phyloP scores from a whole-genome alignment of 495 filamentous ascomycete genomes.

The Polyplosphaeria fusca region DNA sequence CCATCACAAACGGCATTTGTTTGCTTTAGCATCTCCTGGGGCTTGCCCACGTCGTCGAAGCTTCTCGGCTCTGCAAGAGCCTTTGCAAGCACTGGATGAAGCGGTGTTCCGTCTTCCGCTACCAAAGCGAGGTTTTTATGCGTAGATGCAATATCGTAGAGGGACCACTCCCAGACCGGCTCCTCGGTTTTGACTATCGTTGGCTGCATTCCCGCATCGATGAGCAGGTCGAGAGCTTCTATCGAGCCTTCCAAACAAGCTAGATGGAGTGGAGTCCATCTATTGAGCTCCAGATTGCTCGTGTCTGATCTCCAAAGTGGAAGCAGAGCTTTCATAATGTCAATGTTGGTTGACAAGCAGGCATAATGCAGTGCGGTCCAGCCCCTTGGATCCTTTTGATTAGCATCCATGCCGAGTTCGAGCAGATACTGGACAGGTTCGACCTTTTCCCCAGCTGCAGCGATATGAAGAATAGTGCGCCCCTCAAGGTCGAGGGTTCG shows the following conservation, averaged over 20 bases:
- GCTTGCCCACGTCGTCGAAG: too few species aligned
- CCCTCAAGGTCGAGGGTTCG: background rate
- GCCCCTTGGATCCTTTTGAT: constrained; percentile 1
- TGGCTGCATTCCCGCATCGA: background rate
- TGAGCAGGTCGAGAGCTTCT: background rate
- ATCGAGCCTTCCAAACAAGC: background rate
- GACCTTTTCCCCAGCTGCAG: background rate
- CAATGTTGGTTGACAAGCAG: background rate
- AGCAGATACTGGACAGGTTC: background rate
- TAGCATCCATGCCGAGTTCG: background rate
- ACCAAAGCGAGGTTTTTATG: background rate
- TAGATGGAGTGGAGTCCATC: constrained; percentile 13
- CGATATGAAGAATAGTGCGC: constrained; percentile 5
- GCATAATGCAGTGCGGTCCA: constrained; percentile 18
- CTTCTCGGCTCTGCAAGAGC: background rate
- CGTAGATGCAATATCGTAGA: constrained; percentile 6
- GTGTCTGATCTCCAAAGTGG: background rate
- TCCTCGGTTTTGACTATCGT: background rate
- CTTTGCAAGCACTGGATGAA: background rate
- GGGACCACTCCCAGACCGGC: constrained; percentile 2
- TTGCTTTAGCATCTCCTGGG: background rate
- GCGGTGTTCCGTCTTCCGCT: background rate
- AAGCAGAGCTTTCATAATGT: background rate
- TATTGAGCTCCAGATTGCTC: background rate
- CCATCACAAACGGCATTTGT: background rate